Base-by-base conservation (phyloP, 495 filamentous ascomycete genomes). In the Beverwykella pulmonaria region DNA sequence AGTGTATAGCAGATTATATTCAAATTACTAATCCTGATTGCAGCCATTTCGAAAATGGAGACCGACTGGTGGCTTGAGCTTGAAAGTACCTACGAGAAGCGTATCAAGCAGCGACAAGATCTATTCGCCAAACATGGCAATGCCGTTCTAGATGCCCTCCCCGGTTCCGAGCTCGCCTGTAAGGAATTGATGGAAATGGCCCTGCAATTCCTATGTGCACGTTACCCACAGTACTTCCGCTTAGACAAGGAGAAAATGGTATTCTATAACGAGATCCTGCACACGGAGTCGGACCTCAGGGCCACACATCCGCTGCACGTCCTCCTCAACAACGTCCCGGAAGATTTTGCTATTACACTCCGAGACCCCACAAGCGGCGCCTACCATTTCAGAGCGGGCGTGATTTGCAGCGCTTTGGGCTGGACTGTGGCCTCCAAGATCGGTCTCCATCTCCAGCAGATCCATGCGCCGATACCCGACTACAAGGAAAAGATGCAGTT, bases 121-220 rank as follows among this genome's bases (percentile, higher is more conserved):
- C 82, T 96, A 1, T 91, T 86, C 71, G 77, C 77, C 27, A 80
- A 86, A 50, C 78, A 93, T 67, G 88, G 90, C 12, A 79, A 80
- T 34, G 70, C 70, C 1, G 86, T 96, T 29, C 83, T 95, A 30
- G 82, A 89, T 39, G 79, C 80, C 44, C 82, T 92, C 1, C 92
- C 92, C 0, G 92, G 91, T 36, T 87, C 89, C 1, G 91, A 95
- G 71, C 77, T 94, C 1, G 92, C 86, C 2, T 90, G 88, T 75
- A 94, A 92, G 71, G 92, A 97, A 73, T 77, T 94, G 19, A 95
- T 96, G 92, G 92, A 97, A 75, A 91, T 93, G 86, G 83, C 82
- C 7, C 68, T 97, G 14, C 89, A 93, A 66, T 96, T 93, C 71
- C 76, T 92, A 27, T 88, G 85, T 65, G 82, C 86, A 23, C 84